Percentiles rank a stretch among this genome's conserved stretches.
phyloP scores from a whole-genome alignment of 2,329 filamentous ascomycete genomes.

The Clathrospora elynae region DNA sequence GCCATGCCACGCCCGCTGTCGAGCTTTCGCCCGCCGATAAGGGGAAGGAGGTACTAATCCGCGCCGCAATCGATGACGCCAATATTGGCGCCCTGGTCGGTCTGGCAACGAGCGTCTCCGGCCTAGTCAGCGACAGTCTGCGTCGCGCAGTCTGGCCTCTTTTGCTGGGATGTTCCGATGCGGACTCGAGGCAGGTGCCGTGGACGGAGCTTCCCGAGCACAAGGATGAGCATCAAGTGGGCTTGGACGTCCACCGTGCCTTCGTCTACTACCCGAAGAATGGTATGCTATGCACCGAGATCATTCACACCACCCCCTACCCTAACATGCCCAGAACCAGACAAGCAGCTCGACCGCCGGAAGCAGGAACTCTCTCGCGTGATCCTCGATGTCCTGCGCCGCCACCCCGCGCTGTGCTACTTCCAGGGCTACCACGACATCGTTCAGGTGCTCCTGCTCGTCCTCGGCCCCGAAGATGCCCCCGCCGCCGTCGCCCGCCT shows the following conservation, averaged over 20 bases:
- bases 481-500: slow-evolving; percentile 74
- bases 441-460: slow-evolving; percentile 89
- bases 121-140: slow-evolving; percentile 59
- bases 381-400: slow-evolving; percentile 79
- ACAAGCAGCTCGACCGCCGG: slow-evolving; percentile 69
- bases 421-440: slow-evolving; percentile 99
- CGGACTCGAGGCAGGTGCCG: slow-evolving; percentile 27
- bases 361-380: slow-evolving; percentile 79
- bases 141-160: slow-evolving; percentile 78
- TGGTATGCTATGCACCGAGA: slow-evolving; percentile 65
- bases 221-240: slow-evolving; percentile 86
- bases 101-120: slow-evolving; percentile 52
- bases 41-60: slow-evolving; percentile 43
- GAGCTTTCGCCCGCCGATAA: slow-evolving; percentile 30
- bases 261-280: slow-evolving; percentile 90
- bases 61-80: slow-evolving; percentile 49
- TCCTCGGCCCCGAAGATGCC: slow-evolving; percentile 69
- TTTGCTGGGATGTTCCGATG: slow-evolving; percentile 49
- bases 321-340: slow-evolving; percentile 64
- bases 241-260: slow-evolving; percentile 90
- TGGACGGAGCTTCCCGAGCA: slow-evolving; percentile 76
- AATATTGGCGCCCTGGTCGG: slow-evolving; percentile 49
- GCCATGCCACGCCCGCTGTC: slow-evolving; percentile 19
- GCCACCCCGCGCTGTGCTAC: slow-evolving; percentile 84
- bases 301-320: background rate